These are phyloP conservation scores for Arthrobotrys entomopaga DNA, from an alignment of 2,329 filamentous ascomycete species.

Conservation along the genomic window DNA sequence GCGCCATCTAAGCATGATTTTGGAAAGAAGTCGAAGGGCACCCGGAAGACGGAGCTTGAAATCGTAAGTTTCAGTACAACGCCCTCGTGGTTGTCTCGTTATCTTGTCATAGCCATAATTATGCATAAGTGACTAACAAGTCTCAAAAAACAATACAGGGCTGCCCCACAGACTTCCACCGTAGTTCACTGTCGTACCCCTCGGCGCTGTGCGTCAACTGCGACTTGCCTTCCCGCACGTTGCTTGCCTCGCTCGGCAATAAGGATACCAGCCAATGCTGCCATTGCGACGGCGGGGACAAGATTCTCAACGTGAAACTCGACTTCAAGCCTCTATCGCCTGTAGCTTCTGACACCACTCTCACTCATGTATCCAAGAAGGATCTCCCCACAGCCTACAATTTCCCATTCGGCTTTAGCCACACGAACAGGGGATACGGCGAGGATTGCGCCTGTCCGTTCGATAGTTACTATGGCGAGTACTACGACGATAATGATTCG, in stretches of 20 bases:
- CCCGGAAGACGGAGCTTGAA: constrained; percentile 36
- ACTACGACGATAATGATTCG: constrained; percentile 23
- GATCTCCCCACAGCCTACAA: constrained; percentile 49
- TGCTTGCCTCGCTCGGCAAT: constrained; percentile 46
- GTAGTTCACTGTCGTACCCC: constrained; percentile 44
- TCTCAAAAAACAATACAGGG: too few relatives aligned
- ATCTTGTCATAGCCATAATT: too few relatives aligned
- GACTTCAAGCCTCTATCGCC: constrained; percentile 46
- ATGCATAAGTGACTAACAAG: too few relatives aligned
- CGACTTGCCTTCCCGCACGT: constrained; percentile 37
- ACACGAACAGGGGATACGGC: constrained; percentile 30
- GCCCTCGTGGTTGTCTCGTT: too few relatives aligned
- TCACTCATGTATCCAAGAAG: constrained; percentile 14
- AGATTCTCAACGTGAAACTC: constrained; percentile 28
- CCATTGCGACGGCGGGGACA: constrained; percentile 31
- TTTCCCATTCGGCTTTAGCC: constrained; percentile 41
- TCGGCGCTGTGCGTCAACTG: constrained; percentile 53
- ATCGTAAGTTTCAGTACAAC: constrained; percentile 33
- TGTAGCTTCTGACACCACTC: constrained; percentile 14
- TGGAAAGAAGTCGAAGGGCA: constrained; percentile 25
- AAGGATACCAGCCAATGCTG: constrained; percentile 33
- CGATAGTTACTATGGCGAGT: constrained; percentile 38
- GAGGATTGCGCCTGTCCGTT: constrained; percentile 28
- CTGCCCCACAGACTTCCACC: constrained; percentile 46
- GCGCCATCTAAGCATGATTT: constrained; percentile 44